These are phyloP conservation scores for Suhomyces vadensis DNA, from an alignment of 805 yeast genomes.

Conservation along the genomic window DNA sequence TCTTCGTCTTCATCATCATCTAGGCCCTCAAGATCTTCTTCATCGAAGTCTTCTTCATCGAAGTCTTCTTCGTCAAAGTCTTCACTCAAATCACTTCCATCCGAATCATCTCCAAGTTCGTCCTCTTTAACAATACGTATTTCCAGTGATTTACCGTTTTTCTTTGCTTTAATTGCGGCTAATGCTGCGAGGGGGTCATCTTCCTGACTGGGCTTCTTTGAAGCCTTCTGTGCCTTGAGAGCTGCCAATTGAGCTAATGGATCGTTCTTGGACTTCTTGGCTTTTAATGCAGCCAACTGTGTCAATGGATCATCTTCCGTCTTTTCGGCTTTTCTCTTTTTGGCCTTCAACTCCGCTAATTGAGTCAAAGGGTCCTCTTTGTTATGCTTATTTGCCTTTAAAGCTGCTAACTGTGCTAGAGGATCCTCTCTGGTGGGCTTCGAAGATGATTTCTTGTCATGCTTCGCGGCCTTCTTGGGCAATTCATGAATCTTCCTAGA, in stretches of 20 bases:
- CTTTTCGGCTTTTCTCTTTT: constrained; percentile 8
- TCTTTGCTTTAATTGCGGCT: constrained; percentile 16
- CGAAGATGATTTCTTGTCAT: background rate
- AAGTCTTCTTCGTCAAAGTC: constrained; percentile 27
- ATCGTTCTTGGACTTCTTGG: constrained; percentile 11
- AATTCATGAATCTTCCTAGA: background rate
- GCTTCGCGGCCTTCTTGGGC: background rate
- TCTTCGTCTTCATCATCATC: constrained; percentile 15
- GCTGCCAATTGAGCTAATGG: constrained; percentile 12
- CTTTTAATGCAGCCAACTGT: constrained; percentile 16
- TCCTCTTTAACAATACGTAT: constrained; percentile 32
- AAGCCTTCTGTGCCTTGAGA: constrained; percentile 5
- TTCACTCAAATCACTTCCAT: constrained; percentile 37
- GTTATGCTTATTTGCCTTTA: constrained; percentile 11
- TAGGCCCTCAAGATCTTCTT: constrained; percentile 34
- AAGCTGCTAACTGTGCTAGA: constrained; percentile 21
- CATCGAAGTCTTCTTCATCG: constrained; percentile 45
- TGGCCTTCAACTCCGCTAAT: constrained; percentile 1
- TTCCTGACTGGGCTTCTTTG: background rate
- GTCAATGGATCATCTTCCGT: constrained; percentile 14
- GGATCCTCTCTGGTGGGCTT: constrained; percentile 21
- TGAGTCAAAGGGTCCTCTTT: background rate
- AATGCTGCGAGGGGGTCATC: constrained; percentile 25
- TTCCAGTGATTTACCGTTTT: constrained; percentile 9
- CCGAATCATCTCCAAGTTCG: constrained; percentile 20